phyloP scores from a whole-genome alignment of 257 asterid species.

The Mentha longifolia region DNA sequence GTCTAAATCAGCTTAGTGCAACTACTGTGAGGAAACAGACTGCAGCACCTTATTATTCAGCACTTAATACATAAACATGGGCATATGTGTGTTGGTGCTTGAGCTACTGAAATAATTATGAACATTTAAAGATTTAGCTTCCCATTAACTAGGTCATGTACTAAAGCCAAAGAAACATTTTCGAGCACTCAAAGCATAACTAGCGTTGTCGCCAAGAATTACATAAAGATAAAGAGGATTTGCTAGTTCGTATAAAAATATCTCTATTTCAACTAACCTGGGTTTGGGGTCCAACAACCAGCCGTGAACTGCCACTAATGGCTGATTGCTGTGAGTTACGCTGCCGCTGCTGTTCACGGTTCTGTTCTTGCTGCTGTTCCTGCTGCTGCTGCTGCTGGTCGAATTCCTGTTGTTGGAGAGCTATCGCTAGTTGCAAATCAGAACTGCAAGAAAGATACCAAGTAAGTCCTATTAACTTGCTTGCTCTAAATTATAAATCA shows the following conservation, averaged over 20 bases:
- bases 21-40: not conserved
- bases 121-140: not conserved
- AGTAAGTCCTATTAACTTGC: constrained; percentile 4
- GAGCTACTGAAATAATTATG: not conserved
- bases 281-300: constrained; percentile 72
- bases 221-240: not conserved
- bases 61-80: not conserved
- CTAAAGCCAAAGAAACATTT: constrained; percentile 8
- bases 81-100: not conserved
- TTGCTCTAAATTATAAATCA: constrained; percentile 17
- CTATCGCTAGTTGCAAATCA: constrained; percentile 88
- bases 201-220: not conserved
- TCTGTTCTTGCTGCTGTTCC: constrained; percentile 52
- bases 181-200: not conserved
- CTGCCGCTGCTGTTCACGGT: constrained; percentile 42
- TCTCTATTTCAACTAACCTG: constrained; percentile 45
- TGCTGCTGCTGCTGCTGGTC: constrained; percentile 62
- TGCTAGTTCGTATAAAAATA: not conserved
- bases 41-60: not conserved
- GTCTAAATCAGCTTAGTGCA: not conserved
- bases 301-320: constrained; percentile 52
- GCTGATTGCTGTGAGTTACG: constrained; percentile 52
- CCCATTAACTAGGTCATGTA: not conserved
- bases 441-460: constrained; percentile 58
- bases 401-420: constrained; percentile 95